Base-by-base conservation (phyloP, 257 asterid genomes). In the Solanum lignicaule region DNA sequence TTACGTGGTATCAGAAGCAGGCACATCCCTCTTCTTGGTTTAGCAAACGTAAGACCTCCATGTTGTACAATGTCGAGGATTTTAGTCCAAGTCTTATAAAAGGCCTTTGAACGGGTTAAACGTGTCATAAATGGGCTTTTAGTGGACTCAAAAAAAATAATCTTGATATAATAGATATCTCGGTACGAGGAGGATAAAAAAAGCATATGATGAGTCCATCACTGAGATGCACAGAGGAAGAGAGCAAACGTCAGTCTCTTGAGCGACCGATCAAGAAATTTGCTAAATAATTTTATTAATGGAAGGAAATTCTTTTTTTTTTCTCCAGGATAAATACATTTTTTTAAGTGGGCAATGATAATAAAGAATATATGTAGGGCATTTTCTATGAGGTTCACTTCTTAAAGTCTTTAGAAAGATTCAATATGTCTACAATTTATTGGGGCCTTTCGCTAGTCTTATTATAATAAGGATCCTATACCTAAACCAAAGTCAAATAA, bases 381-480 rank as follows among this genome's bases (percentile, higher is more conserved):
- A 88, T 52, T 86, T 87, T 78, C 89, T 6, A 71, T 83, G 73
- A 71, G 86, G 78, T 82, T 75, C 74, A 33, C 81, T 33, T 72
- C 46, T 32, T 18, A 65, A 90, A 90, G 90, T 90, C 91, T 43
- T 90, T 83, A 86, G 12, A 90, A 90, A 90, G 92, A 88, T 90
- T 90, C 92, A 88, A 48, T 43, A 74, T 90, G 92, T 88, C 84
- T 83, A 89, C 36, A 87, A 74, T 90, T 88, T 90, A 72, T 71
- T 33, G 89, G 18, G 58, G 13, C 33, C 83, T 88, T 82, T 71
- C 23, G n/a, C 48, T 12, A 38, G n/a, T 86, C 86, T 83, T 74
- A 23, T 86, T 48, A 29, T 88, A 71, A 88, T 27, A 46, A 78
- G 81, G 81, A 73, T 83, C 85, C 62, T 60, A 86, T 83, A 84